Percentiles rank a stretch among this genome's conserved stretches.
These are phyloP conservation scores for Acacia pycnantha DNA, from an alignment of 331 rosid species.

Conservation along the genomic window DNA sequence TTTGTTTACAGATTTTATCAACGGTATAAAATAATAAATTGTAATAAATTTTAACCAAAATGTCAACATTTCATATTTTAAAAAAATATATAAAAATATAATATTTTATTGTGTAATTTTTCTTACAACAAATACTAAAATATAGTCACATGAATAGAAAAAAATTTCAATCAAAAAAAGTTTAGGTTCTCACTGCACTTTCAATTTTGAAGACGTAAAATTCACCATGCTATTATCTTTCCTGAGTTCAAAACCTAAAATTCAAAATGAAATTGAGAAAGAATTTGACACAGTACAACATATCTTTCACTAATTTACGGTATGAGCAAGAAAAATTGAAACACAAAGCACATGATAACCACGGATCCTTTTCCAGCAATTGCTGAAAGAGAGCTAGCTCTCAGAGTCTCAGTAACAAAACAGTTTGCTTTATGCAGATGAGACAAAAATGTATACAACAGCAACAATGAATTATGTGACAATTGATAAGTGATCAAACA, in stretches of 20 bases:
- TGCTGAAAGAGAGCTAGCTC: neutral
- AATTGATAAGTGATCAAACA: conserved; percentile 1
- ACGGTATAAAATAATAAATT: too few species aligned
- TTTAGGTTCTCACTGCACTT: neutral
- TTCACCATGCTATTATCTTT: too few species aligned
- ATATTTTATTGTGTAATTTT: too few species aligned
- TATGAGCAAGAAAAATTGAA: neutral
- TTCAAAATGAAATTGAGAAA: neutral
- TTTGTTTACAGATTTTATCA: too few species aligned
- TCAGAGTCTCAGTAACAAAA: neutral
- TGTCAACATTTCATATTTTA: too few species aligned
- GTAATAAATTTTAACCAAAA: too few species aligned
- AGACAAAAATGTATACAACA: neutral
- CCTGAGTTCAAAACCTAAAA: neutral
- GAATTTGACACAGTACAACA: neutral
- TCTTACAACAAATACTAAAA: too few species aligned
- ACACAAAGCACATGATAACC: neutral
- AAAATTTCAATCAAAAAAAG: too few species aligned
- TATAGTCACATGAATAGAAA: too few species aligned
- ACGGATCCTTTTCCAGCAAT: neutral
- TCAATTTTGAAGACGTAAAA: neutral
- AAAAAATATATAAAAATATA: too few species aligned
- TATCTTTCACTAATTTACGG: neutral
- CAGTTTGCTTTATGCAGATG: neutral
- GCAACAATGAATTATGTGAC: neutral